Percentiles rank a stretch among this genome's conserved stretches.
Conservation (phyloP, 805 yeast species). For the Saturnispora ahearnii region DNA sequence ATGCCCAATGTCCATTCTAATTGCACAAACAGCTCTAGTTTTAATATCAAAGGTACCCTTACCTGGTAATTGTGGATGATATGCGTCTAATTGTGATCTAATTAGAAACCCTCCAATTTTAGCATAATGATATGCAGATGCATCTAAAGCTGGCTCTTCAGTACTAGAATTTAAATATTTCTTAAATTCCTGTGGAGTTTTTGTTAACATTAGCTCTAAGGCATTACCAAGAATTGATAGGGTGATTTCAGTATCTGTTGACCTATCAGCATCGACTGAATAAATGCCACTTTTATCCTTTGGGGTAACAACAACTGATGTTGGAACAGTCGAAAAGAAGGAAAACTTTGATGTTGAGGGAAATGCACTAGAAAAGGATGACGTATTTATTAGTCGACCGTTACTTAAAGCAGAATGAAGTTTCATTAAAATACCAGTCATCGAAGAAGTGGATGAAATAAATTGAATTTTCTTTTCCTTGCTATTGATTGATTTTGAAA, state of each 20-base stretch:
- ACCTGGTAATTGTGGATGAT: constrained; percentile 70
- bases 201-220: constrained; percentile 67
- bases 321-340: constrained; percentile 40
- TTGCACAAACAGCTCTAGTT: constrained; percentile 83
- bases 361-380: constrained; percentile 36
- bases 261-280: constrained; percentile 65
- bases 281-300: constrained; percentile 29
- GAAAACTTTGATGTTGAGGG: constrained; percentile 31
- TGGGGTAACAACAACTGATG: constrained; percentile 47
- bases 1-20: constrained; percentile 66
- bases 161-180: constrained; percentile 22
- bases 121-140: constrained; percentile 58
- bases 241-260: constrained; percentile 56
- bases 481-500: constrained; percentile 31
- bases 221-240: constrained; percentile 71
- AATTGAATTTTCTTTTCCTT: constrained; percentile 29
- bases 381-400: constrained; percentile 43
- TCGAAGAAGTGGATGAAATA: constrained; percentile 78
- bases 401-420: constrained; percentile 65
- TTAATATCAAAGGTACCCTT: constrained; percentile 88
- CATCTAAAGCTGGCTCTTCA: constrained; percentile 8
- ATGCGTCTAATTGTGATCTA: constrained; percentile 88
- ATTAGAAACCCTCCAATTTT: constrained; percentile 57
- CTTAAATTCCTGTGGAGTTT: constrained; percentile 42
- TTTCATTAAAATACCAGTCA: constrained; percentile 70